Conservation (phyloP, 805 yeast genomes). For the Suhomyces vadensis region DNA sequence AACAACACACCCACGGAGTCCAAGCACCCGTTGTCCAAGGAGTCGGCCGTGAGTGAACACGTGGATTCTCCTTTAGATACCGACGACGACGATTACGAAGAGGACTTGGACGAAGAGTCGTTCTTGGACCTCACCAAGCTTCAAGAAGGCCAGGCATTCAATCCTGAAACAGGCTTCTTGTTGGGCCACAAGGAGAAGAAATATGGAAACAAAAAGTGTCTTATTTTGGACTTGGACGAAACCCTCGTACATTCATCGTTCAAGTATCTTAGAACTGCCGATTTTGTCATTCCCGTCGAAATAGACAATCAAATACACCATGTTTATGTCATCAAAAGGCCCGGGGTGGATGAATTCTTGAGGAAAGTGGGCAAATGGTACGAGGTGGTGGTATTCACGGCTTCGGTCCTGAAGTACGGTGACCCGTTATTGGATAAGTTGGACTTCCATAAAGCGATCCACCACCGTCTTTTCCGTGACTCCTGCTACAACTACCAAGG, state of each 20-base stretch:
- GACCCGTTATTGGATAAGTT: slow-evolving; percentile 90
- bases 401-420: slow-evolving; percentile 92
- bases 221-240: slow-evolving; percentile 91
- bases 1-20: slow-evolving; percentile 10
- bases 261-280: slow-evolving; percentile 88
- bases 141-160: slow-evolving; percentile 71
- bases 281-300: slow-evolving; percentile 96
- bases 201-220: slow-evolving; percentile 72
- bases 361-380: slow-evolving; percentile 77
- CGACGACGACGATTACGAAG: slow-evolving; percentile 34
- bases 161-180: slow-evolving; percentile 62
- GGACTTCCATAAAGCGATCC: slow-evolving; percentile 73
- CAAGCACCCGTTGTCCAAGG: slow-evolving; percentile 3
- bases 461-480: slow-evolving; percentile 92
- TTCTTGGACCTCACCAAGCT: slow-evolving; percentile 60
- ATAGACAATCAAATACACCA: slow-evolving; percentile 90
- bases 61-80: slow-evolving; percentile 1
- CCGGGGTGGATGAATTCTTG: slow-evolving; percentile 96
- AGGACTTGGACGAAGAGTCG: slow-evolving; percentile 22
- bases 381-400: slow-evolving; percentile 97
- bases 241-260: slow-evolving; percentile 95
- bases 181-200: slow-evolving; percentile 53
- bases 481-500: slow-evolving; percentile 93
- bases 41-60: slow-evolving; percentile 1
- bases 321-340: slow-evolving; percentile 94